A percentile compares a stretch with the other conserved stretches of the same genome.
phyloP scores from a whole-genome alignment of 2,329 filamentous ascomycete genomes.

The Monilinia fructigena region DNA sequence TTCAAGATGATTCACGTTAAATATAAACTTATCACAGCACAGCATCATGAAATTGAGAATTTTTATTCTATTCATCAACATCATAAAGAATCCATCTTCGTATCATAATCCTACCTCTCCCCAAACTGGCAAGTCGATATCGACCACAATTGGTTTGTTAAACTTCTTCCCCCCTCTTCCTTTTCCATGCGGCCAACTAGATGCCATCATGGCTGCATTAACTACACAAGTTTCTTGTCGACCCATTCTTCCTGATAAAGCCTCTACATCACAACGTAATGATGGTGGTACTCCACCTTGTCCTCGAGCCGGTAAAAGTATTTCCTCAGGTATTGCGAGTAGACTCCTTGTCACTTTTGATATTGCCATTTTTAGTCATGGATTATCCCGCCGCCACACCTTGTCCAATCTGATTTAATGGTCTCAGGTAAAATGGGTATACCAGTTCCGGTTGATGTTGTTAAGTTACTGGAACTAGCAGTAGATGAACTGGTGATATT shows the following conservation, averaged over 20 bases:
- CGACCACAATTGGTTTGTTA: conserved; percentile 81
- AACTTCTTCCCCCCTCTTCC: conserved; percentile 58
- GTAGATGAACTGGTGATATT: background rate
- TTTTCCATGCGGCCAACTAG: conserved; percentile 58
- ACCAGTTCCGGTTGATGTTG: background rate
- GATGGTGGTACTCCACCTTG: conserved; percentile 47
- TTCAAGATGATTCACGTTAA: too few species aligned
- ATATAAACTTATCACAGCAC: background rate
- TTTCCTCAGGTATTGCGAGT: conserved; percentile 25
- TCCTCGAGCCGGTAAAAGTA: conserved; percentile 36
- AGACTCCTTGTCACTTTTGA: conserved; percentile 23
- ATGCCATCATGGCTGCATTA: conserved; percentile 74
- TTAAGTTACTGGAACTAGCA: conserved; percentile 2
- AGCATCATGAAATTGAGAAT: too few species aligned
- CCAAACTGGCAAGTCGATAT: conserved; percentile 68
- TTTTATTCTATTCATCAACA: too few species aligned
- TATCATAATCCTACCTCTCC: conserved; percentile 21
- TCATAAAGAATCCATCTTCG: too few species aligned
- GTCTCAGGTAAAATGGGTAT: background rate
- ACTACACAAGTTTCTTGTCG: conserved; percentile 69
- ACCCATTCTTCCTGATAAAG: conserved; percentile 43
- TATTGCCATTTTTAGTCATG: conserved; percentile 21
- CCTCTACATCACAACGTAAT: conserved; percentile 44
- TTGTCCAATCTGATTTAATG: background rate
- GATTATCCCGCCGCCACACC: conserved; percentile 3